phyloP scores from a whole-genome alignment of 768 basidiomycete species.

The Termitomyces sp. region DNA sequence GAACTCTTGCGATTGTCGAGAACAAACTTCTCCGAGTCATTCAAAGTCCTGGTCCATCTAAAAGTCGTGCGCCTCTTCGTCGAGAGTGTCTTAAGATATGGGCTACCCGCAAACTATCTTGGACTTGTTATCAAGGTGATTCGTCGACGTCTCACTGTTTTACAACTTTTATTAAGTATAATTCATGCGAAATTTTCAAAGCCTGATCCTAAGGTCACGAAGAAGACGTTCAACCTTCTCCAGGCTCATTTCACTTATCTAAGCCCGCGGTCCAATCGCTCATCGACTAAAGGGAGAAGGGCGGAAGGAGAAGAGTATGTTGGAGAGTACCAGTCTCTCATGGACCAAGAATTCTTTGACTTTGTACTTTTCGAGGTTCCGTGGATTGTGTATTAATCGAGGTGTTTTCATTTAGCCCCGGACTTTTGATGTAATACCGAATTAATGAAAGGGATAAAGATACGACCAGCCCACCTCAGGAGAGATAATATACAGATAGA shows the following conservation, averaged over 20 bases:
- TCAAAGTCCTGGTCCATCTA: conserved; percentile 89
- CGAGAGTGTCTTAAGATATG: conserved; percentile 94
- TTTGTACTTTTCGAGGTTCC: conserved; percentile 94
- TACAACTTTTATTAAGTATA: not conserved
- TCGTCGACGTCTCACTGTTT: not conserved
- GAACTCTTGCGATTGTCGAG: conserved; percentile 87
- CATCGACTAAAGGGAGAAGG: conserved; percentile 34
- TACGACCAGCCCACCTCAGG: conserved; percentile 55
- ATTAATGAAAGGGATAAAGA: conserved; percentile 59
- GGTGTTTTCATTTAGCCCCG: conserved; percentile 13
- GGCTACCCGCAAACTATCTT: conserved; percentile 86
- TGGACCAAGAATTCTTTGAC: conserved; percentile 96
- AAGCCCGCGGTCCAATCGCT: conserved; percentile 56
- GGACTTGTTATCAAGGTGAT: conserved; percentile 78
- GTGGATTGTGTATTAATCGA: conserved; percentile 67
- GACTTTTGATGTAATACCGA: conserved; percentile 29
- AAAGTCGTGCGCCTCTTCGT: conserved; percentile 90
- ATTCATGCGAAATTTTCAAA: conserved; percentile 22
- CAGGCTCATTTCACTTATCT: conserved; percentile 81
- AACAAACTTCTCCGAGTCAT: conserved; percentile 96
- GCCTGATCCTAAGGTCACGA: conserved; percentile 83
- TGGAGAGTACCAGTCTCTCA: conserved; percentile 87
- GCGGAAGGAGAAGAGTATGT: conserved; percentile 59
- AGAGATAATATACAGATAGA: conserved; percentile 38
- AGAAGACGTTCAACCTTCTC: conserved; percentile 71